These are phyloP conservation scores for Colletotrichum sidae DNA, from an alignment of 2,329 filamentous ascomycete species.

Conservation along the genomic window DNA sequence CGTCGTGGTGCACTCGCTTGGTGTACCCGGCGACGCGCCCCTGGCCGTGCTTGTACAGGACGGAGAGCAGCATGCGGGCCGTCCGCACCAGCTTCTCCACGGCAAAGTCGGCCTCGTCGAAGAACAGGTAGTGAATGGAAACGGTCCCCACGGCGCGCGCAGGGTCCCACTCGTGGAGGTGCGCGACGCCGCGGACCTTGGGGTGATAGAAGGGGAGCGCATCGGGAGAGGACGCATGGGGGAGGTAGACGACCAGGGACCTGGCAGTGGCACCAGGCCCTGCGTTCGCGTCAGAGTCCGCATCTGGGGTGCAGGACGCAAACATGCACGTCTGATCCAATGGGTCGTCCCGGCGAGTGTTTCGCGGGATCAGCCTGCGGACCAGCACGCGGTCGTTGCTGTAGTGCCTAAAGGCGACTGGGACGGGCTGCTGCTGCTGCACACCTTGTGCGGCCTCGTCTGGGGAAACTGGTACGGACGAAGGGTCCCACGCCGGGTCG, in stretches of 20 bases:
- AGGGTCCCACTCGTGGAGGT: slow-evolving; percentile 75
- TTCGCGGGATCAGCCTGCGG: slow-evolving; percentile 83
- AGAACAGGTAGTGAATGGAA: slow-evolving; percentile 72
- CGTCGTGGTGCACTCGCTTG: slow-evolving; percentile 87
- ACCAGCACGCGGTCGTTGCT: slow-evolving; percentile 72
- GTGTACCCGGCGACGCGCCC: slow-evolving; percentile 75
- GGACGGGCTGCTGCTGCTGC: slow-evolving; percentile 42
- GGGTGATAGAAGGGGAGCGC: slow-evolving; percentile 92
- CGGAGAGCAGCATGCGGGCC: slow-evolving; percentile 74
- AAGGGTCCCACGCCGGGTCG: slow-evolving; percentile 45
- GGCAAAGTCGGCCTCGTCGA: slow-evolving; percentile 47
- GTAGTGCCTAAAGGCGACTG: slow-evolving; percentile 60
- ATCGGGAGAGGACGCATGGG: slow-evolving; percentile 71
- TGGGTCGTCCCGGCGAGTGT: slow-evolving; percentile 78
- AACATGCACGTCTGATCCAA: slow-evolving; percentile 87
- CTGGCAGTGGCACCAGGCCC: slow-evolving; percentile 39
- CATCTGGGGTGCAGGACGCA: slow-evolving; percentile 54
- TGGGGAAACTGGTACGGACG: slow-evolving; percentile 30
- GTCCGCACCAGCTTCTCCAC: slow-evolving; percentile 70
- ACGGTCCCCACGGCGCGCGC: slow-evolving; percentile 58
- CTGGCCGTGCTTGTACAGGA: slow-evolving; percentile 79
- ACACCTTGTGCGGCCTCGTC: slow-evolving; percentile 41
- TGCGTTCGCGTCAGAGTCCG: slow-evolving; percentile 11
- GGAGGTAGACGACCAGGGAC: slow-evolving; percentile 80
- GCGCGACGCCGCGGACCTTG: slow-evolving; percentile 77